Percentiles rank a stretch among this genome's conserved stretches.
Evolutionary conservation across 768 basidiomycete species (phyloP).

Genomic region (Suillus brevipes): DNA sequence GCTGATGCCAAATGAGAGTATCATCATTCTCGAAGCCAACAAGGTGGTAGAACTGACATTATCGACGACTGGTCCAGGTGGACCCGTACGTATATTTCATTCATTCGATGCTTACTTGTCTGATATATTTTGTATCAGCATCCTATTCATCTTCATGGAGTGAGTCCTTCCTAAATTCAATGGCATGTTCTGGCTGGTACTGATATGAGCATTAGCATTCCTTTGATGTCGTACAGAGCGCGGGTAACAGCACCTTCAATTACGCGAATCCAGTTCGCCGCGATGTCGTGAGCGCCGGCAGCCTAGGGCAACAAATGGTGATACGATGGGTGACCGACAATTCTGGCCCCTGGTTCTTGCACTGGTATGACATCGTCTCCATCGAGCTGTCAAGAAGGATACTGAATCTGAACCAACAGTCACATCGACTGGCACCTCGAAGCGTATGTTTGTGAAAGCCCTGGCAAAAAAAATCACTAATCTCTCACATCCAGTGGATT

Average conservation of each 20-base stretch:
- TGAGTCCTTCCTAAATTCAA: conserved; percentile 16
- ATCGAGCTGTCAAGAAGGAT: neutral
- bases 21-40: conserved; percentile 23
- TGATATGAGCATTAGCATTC: conserved; percentile 33
- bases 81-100: neutral
- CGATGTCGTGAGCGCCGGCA: conserved; percentile 41
- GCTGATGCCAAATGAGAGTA: conserved; percentile 27
- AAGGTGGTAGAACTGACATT: conserved; percentile 26
- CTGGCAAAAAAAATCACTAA: neutral
- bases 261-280: conserved; percentile 54
- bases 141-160: conserved; percentile 47
- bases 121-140: conserved; percentile 25
- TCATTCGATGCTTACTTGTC: neutral
- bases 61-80: conserved; percentile 11
- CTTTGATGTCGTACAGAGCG: conserved; percentile 46
- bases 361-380: conserved; percentile 13
- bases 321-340: conserved; percentile 54
- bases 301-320: conserved; percentile 29
- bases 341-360: conserved; percentile 43
- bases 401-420: conserved; percentile 3
- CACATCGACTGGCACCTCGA: conserved; percentile 23
- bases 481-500: conserved; percentile 23
- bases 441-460: conserved; percentile 9
- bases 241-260: conserved; percentile 35
- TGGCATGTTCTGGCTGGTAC: neutral